Conservation (phyloP, 345 rosid genomes). For the Diplotaxis tenuifolia region DNA sequence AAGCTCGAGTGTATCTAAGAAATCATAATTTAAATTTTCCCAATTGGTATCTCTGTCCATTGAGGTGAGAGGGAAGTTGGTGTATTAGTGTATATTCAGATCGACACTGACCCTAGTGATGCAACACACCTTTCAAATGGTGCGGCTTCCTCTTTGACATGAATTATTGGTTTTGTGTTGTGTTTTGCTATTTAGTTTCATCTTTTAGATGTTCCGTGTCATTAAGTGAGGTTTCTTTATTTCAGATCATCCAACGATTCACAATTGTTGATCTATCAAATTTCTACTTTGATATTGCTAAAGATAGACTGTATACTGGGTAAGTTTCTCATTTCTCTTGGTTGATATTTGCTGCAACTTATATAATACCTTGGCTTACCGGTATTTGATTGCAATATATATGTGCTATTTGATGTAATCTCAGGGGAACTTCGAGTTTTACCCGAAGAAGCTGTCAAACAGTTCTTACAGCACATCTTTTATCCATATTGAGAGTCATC, state of each 20-base stretch:
- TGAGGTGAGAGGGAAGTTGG: no score
- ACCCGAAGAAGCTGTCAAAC: conserved; percentile 97
- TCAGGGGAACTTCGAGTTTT: conserved; percentile 73
- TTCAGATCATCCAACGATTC: conserved; percentile 82
- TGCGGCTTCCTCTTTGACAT: not conserved
- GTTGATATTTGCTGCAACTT: conserved; percentile 4
- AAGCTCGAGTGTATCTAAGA: conserved; percentile 1
- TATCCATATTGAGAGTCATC: conserved; percentile 70
- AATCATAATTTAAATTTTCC: not conserved
- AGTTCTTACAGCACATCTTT: conserved; percentile 83
- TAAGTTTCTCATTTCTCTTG: conserved; percentile 41
- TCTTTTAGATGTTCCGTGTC: not conserved
- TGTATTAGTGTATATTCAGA: no score
- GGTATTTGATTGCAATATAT: not conserved
- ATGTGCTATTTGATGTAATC: not conserved
- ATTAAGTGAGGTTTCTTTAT: conserved; percentile 19
- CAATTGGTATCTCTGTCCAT: not conserved
- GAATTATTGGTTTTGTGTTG: not conserved
- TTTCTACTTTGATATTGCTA: conserved; percentile 93
- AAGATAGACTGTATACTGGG: conserved; percentile 97
- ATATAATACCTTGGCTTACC: not conserved
- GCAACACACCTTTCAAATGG: not conserved
- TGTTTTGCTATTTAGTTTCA: not conserved
- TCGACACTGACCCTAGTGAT: not conserved
- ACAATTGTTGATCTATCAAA: conserved; percentile 87